These are phyloP conservation scores for Xylaria intraflava DNA, from an alignment of 495 filamentous ascomycete species.

Conservation along the genomic window DNA sequence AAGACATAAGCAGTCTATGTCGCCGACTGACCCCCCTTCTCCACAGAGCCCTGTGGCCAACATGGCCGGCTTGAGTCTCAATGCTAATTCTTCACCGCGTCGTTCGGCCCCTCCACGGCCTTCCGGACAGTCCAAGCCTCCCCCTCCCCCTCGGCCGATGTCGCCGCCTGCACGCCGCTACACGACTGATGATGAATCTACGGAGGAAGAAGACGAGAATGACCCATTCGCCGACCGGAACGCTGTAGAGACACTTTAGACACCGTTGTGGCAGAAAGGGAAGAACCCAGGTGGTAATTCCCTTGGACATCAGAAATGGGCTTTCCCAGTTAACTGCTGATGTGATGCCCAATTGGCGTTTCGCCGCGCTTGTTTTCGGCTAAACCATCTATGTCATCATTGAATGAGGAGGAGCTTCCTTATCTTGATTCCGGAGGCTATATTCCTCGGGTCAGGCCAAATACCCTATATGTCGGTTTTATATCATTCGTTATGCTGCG, in stretches of 20 bases:
- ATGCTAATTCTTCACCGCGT: slow-evolving; percentile 27
- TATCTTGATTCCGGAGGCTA: too few species aligned
- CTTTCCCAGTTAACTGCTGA: neutral
- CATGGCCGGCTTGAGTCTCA: slow-evolving; percentile 35
- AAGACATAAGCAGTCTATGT: slow-evolving; percentile 40
- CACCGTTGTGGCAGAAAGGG: slow-evolving; percentile 49
- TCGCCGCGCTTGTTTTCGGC: neutral
- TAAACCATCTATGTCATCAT: too few species aligned
- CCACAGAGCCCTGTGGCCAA: slow-evolving; percentile 22
- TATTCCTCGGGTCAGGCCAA: too few species aligned
- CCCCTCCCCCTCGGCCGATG: slow-evolving; percentile 28
- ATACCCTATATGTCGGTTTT: too few species aligned
- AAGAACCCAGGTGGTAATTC: slow-evolving; percentile 48
- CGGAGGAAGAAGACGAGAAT: slow-evolving; percentile 62
- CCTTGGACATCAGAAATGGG: neutral
- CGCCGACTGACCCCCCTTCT: slow-evolving; percentile 29
- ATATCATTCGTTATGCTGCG: too few species aligned
- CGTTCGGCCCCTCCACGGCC: slow-evolving; percentile 38
- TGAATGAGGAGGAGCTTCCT: too few species aligned
- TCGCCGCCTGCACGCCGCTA: slow-evolving; percentile 15
- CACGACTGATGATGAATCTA: slow-evolving; percentile 38
- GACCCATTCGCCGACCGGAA: slow-evolving; percentile 76
- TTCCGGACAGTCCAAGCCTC: slow-evolving; percentile 34
- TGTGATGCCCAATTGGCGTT: neutral
- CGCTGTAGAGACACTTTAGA: slow-evolving; percentile 62